Evolutionary conservation across 75 land plant genomes (phyloP), one percentile per base, ranked within the genome.

Genomic region (Pinus tabuliformis): DNA sequence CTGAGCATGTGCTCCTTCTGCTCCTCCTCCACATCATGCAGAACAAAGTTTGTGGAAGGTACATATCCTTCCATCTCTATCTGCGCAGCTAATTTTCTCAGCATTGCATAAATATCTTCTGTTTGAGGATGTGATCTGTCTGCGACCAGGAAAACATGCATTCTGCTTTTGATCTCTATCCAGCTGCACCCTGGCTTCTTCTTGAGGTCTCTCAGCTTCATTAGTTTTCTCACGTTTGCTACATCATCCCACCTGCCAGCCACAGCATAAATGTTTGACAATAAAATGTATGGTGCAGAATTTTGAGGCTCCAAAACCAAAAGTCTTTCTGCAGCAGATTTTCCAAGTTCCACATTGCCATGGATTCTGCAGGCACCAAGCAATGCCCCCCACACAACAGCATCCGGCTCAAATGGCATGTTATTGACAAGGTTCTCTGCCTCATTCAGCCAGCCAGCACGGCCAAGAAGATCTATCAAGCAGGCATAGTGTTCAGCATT

Each of bases 1-100:
- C 28, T 62, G 15, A 82, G 72, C 3, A 71, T 70, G 30, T 73
- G 26, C 62, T 78, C 80, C 72, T 82, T 82, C 45, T 78, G 72
- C 33, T 63, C 66, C 62, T 73, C 72, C 14, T 78, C 72, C 54
- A 49, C 54, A 49, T 49, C 54, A 49, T 59, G 61, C 61, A 59
- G n/a, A n/a, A 59, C 61, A 59, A 59, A 59, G 24, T 59, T 59
- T 18, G 61, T 59, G 61, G n/a, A 20, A 59, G 72, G 45, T 24
- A 39, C 61, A 49, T 49, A 73, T 39, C 74, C 74, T 39, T 16
- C 56, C 56, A 39, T 18, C 54, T 22, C 42, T 20, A 73, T 39
- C 52, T 42, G 42, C 18, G 6, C 7, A 33, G 7, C 58, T 6
- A 73, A 17, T 22, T 39, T 49, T 39, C 42, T 49, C 22, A 73